Evolutionary conservation across 2,329 filamentous ascomycete genomes (phyloP).

Genomic region (Aspergillus brasiliensis): DNA sequence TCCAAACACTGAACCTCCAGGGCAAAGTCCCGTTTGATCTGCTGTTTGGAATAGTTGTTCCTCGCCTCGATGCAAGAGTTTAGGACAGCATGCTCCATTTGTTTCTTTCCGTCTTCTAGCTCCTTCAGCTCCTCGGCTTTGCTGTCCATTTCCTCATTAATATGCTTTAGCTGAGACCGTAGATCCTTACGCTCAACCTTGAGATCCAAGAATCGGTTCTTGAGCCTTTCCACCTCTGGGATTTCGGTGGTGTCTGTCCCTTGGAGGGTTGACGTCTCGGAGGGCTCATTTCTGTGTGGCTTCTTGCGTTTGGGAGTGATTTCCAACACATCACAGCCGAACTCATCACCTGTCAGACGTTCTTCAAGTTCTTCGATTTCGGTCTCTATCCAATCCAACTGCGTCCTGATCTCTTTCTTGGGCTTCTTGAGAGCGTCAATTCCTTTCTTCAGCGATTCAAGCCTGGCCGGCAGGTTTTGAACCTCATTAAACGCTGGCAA

Average conservation of each 20-base stretch:
- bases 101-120: constrained; percentile 33
- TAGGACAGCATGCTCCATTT: constrained; percentile 32
- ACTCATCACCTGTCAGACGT: background rate
- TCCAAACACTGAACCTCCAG: constrained; percentile 1
- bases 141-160: constrained; percentile 18
- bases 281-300: no score
- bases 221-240: background rate
- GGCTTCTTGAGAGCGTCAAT: background rate
- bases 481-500: background rate
- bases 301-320: background rate
- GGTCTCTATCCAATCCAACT: background rate
- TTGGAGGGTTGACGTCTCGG: no score
- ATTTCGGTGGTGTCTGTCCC: background rate
- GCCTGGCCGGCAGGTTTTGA: background rate
- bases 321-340: background rate
- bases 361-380: background rate
- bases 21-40: constrained; percentile 11
- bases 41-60: constrained; percentile 8
- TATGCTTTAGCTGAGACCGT: background rate
- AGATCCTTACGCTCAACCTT: background rate
- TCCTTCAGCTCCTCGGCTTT: constrained; percentile 34
- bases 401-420: background rate
- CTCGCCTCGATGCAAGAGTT: constrained; percentile 13
- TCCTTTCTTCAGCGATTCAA: background rate
- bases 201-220: background rate